Percentiles rank a stretch among this genome's conserved stretches.
Conservation (phyloP, 768 basidiomycete genomes). For the Amanita rubescens region DNA sequence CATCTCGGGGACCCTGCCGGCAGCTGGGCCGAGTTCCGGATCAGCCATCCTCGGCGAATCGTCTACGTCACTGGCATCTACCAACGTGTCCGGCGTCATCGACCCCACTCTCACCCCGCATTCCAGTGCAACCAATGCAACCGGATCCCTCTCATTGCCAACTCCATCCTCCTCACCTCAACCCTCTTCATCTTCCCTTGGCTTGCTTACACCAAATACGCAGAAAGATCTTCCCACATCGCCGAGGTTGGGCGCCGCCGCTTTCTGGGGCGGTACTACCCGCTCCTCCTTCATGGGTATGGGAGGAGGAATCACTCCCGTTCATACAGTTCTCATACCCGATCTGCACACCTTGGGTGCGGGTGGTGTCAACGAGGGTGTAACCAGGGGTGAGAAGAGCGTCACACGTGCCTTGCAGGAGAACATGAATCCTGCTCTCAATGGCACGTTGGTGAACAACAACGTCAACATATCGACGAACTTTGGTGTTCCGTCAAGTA, state of each 20-base stretch:
- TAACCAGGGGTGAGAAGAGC: conserved; percentile 10
- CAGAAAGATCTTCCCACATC: conserved; percentile 71
- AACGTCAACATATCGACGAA: conserved; percentile 7
- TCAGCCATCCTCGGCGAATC: conserved; percentile 9
- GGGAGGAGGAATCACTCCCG: conserved; percentile 71
- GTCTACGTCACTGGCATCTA: conserved; percentile 9
- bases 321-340: conserved; percentile 78
- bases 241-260: conserved; percentile 40
- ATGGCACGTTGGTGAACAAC: conserved; percentile 22
- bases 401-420: conserved; percentile 42
- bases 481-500: conserved; percentile 8
- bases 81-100: conserved; percentile 2
- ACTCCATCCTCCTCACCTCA: conserved; percentile 15
- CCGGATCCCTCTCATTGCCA: conserved; percentile 6
- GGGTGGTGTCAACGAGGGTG: conserved; percentile 4
- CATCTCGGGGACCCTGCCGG: not conserved
- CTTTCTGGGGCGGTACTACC: conserved; percentile 74
- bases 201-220: conserved; percentile 55
- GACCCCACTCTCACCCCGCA: conserved; percentile 6
- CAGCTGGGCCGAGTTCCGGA: not conserved
- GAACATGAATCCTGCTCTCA: conserved; percentile 75
- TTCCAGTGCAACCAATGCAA: conserved; percentile 4
- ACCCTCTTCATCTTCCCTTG: conserved; percentile 11
- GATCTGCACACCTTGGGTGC: conserved; percentile 28
- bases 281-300: conserved; percentile 21